Percentiles rank a stretch among this genome's conserved stretches.
Conservation (phyloP, 257 asterid species). For the Sherardia arvensis region DNA sequence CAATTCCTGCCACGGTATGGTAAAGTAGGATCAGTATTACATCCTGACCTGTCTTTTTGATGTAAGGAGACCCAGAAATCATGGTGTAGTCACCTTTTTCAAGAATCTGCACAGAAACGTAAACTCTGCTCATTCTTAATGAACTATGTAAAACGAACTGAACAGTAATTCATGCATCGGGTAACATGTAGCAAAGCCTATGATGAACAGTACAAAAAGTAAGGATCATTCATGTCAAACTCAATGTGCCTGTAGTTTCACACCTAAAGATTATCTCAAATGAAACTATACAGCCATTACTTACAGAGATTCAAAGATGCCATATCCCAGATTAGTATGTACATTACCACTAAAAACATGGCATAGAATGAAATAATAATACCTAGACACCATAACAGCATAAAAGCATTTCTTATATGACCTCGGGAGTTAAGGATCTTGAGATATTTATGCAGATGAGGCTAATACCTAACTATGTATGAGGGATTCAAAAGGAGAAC, state of each 20-base stretch:
- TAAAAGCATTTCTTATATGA: not conserved
- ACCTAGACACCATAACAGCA: not conserved
- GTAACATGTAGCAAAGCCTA: not conserved
- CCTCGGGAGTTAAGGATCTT: not conserved
- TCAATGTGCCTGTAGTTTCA: not conserved
- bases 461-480: not conserved
- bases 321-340: not conserved
- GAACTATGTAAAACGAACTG: constrained; percentile 9
- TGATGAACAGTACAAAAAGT: not conserved
- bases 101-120: constrained; percentile 52
- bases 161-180: not conserved
- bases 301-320: too few relatives aligned
- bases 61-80: constrained; percentile 67
- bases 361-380: not conserved
- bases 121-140: not conserved
- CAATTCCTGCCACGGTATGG: constrained; percentile 1
- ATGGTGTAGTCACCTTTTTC: constrained; percentile 77
- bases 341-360: not conserved
- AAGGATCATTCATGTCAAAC: not conserved
- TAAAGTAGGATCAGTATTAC: not conserved
- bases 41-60: constrained; percentile 67
- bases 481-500: not conserved
- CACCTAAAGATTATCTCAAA: not conserved
- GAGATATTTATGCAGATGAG: not conserved
- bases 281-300: not conserved